Percentiles rank a stretch among this genome's conserved stretches.
Conservation (phyloP, 257 asterid species). For the Solanum stenotomum region DNA sequence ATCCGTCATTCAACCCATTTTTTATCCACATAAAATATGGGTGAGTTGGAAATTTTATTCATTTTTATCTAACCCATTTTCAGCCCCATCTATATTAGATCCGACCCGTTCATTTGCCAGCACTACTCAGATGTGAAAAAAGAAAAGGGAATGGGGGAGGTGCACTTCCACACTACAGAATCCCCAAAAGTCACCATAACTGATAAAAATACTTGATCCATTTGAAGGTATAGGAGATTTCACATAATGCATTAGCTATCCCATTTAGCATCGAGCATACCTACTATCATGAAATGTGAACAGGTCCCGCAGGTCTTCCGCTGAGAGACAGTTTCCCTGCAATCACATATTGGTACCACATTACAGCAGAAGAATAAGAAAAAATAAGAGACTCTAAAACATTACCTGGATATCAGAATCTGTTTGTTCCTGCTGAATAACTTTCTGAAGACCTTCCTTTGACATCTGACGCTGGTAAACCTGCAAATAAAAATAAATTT, state of each 20-base stretch:
- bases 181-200: background rate
- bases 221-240: background rate
- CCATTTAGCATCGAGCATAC: conserved; percentile 27
- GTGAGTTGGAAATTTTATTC: background rate
- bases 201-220: background rate
- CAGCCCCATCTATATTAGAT: background rate
- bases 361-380: background rate
- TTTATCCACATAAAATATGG: background rate
- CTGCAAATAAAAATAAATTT: conserved; percentile 21
- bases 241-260: background rate
- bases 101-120: background rate
- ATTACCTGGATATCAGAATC: conserved; percentile 56
- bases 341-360: conserved; percentile 11
- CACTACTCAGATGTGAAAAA: background rate
- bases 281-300: conserved; percentile 75
- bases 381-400: background rate
- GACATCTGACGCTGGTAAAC: conserved; percentile 99
- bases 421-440: conserved; percentile 75
- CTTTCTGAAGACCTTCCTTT: conserved; percentile 94
- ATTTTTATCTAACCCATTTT: background rate
- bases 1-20: background rate
- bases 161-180: background rate
- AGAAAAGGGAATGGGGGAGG: background rate
- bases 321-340: conserved; percentile 80
- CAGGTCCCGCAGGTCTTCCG: conserved; percentile 91